Evolutionary conservation across 1,139 yeast species (phyloP), one percentile per base, ranked within the genome.

Genomic region (Candida freyschussii): DNA sequence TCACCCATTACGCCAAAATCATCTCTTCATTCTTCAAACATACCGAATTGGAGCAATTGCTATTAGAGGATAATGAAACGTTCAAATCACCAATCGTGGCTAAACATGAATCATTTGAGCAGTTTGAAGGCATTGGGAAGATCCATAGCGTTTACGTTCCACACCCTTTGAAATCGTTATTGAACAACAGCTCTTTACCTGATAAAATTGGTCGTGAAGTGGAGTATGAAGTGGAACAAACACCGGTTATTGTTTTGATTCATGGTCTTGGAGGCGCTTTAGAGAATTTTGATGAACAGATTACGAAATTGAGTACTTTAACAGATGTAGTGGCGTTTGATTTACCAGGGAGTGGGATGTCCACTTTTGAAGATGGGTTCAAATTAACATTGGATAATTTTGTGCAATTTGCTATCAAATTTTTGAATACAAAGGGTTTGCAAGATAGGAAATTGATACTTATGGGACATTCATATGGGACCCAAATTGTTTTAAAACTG

Each of bases 201-300:
- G 6, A 21, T 7, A 32, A 30, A 14, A 31, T 21, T 8, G 27
- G 16, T 5, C 29, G 29, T 12, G 32, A 36, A 15, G 26, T 40
- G 13, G 38, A 33, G n/a, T n/a, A 26, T 10, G 30, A 30, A n/a
- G 30, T 36, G 2, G 31, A 33, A 7, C 35, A 41, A 26, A 18
- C 34, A 6, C 80, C 83, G 0, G 57, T 76, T 6, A 48, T 75
- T 15, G 56, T 79, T 6, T 74, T 78, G 40, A 51, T 80, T 14
- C 87, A 78, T 59, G 89, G 89, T 0, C 50, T 80, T 29, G 87
- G 87, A 2, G 89, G 89, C 2, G 82, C 74, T 44, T 60, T 78
- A 60, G 73, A 84, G 7, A 87, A 80, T 50, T 79, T 79, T 50
- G 85, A 78, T 49, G 77, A 82, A 0, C 60, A 78, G 32, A 60